Percentiles rank a stretch among this genome's conserved stretches.
Evolutionary conservation across 2,329 filamentous ascomycete genomes (phyloP).

Genomic region (Colletotrichum endophyticum): DNA sequence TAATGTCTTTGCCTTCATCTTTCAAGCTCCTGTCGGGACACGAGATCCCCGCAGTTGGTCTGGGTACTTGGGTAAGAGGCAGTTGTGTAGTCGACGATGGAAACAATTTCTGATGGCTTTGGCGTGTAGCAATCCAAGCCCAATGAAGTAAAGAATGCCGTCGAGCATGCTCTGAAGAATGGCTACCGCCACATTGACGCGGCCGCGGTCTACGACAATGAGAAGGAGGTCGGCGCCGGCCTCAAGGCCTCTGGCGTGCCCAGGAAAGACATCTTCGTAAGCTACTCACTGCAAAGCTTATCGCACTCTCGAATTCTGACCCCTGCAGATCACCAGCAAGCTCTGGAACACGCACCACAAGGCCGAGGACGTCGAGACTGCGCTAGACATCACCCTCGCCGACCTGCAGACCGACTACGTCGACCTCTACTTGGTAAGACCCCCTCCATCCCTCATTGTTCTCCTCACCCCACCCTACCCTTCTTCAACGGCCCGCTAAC

Average conservation of each 20-base stretch:
- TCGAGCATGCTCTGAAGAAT: constrained; percentile 59
- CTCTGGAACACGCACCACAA: constrained; percentile 38
- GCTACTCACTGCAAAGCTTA: neutral
- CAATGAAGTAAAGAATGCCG: constrained; percentile 49
- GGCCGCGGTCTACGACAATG: constrained; percentile 69
- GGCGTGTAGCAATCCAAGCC: constrained; percentile 50
- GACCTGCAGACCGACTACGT: constrained; percentile 35
- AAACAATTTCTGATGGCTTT: neutral
- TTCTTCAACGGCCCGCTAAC: neutral
- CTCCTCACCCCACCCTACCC: neutral
- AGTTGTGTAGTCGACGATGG: no score
- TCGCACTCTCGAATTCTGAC: no score
- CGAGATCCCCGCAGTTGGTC: constrained; percentile 34
- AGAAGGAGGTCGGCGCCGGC: constrained; percentile 55
- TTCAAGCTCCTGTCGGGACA: constrained; percentile 36
- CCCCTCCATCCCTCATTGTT: neutral
- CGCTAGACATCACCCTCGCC: constrained; percentile 31
- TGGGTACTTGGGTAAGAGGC: constrained; percentile 36
- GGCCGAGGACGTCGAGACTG: constrained; percentile 29
- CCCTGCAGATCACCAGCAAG: constrained; percentile 28
- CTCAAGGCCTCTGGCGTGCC: constrained; percentile 51
- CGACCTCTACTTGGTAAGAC: constrained; percentile 32
- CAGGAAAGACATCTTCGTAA: constrained; percentile 53
- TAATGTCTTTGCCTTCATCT: constrained; percentile 28
- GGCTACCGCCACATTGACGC: constrained; percentile 68